A percentile compares a stretch with the other conserved stretches of the same genome.
These are phyloP conservation scores for Trypanosoma grayi DNA, from an alignment of 208 protist species.

Conservation along the genomic window DNA sequence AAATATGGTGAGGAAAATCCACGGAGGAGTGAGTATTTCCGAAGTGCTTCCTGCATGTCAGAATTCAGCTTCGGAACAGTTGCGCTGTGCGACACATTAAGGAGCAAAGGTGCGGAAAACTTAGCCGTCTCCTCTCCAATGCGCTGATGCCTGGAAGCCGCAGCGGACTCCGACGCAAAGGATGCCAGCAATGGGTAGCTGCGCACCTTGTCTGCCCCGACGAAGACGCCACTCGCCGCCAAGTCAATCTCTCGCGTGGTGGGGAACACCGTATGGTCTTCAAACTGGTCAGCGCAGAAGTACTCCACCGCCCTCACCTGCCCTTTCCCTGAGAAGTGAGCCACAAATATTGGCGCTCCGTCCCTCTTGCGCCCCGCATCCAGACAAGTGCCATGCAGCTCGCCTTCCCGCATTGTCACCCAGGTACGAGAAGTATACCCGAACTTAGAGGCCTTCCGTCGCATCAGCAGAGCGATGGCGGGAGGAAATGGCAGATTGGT, in stretches of 20 bases:
- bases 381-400: conserved; percentile 42
- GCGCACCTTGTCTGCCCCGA: conserved; percentile 32
- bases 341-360: conserved; percentile 41
- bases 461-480: conserved; percentile 41
- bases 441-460: conserved; percentile 52
- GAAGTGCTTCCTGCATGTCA: conserved; percentile 2
- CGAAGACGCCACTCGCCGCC: conserved; percentile 40
- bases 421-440: conserved; percentile 79
- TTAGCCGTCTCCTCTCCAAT: conserved; percentile 11
- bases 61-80: background rate
- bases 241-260: conserved; percentile 47
- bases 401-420: conserved; percentile 54
- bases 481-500: conserved; percentile 44
- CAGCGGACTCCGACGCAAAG: conserved; percentile 6
- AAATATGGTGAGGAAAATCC: conserved; percentile 20
- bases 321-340: conserved; percentile 39
- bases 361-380: conserved; percentile 36
- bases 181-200: conserved; percentile 57
- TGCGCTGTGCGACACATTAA: background rate
- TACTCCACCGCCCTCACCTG: conserved; percentile 33
- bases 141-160: conserved; percentile 9
- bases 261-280: conserved; percentile 32
- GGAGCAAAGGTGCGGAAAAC: conserved; percentile 11
- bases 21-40: conserved; percentile 15
- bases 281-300: conserved; percentile 85